phyloP scores from a whole-genome alignment of 164 flowering plant species.

The Paratinospora sagittata region DNA sequence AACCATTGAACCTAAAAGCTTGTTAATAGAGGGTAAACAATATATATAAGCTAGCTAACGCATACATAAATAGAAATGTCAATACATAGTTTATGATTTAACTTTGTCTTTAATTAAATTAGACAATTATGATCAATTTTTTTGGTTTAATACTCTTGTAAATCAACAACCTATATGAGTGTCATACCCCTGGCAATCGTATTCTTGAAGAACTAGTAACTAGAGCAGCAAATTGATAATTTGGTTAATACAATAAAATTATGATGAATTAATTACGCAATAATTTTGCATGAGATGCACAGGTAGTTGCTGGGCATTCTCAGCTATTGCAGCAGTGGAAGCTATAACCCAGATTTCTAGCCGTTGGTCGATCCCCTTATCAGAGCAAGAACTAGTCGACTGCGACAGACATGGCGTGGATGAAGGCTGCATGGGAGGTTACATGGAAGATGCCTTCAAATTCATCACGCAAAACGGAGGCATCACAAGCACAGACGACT shows the following conservation, averaged over 20 bases:
- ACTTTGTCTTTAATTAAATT: no score
- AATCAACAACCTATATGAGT: no score
- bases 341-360: conserved; percentile 1
- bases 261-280: no score
- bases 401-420: conserved; percentile 12
- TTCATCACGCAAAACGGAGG: conserved; percentile 23
- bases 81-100: no score
- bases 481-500: conserved; percentile 23
- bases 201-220: neutral
- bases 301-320: conserved; percentile 17
- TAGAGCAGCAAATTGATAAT: neutral
- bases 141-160: no score
- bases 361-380: neutral
- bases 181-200: no score
- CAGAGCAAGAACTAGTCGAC: conserved; percentile 15
- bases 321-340: conserved; percentile 13
- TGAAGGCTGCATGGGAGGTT: conserved; percentile 22
- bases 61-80: no score
- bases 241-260: no score
- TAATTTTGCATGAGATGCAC: neutral
- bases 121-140: no score
- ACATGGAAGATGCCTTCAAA: conserved; percentile 22
- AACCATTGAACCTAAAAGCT: no score
- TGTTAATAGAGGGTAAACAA: no score
- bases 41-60: no score